Evolutionary conservation across 768 basidiomycete species (phyloP).

Genomic region (Boletus rubroflammeus): DNA sequence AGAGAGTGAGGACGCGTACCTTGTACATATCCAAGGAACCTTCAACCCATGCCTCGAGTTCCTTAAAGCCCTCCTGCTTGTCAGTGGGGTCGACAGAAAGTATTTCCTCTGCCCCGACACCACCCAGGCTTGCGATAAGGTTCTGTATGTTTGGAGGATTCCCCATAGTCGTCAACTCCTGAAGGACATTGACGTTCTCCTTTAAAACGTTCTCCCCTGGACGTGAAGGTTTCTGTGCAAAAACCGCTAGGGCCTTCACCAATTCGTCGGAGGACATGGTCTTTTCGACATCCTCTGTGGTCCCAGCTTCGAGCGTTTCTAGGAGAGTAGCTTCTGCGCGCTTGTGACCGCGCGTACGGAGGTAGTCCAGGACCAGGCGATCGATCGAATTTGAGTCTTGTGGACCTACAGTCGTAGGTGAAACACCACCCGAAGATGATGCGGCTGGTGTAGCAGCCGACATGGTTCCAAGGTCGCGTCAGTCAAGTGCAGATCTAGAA

Average conservation of each 20-base stretch:
- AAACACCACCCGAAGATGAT: conserved; percentile 33
- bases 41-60: conserved; percentile 85
- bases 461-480: conserved; percentile 16
- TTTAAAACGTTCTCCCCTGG: conserved; percentile 71
- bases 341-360: conserved; percentile 45
- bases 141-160: conserved; percentile 72
- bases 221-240: conserved; percentile 62
- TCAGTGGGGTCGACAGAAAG: conserved; percentile 79
- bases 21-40: conserved; percentile 90
- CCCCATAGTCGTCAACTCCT: conserved; percentile 65
- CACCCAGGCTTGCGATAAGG: conserved; percentile 72
- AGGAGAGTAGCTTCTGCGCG: conserved; percentile 41
- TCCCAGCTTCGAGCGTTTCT: conserved; percentile 35
- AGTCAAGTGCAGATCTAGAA: neutral
- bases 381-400: conserved; percentile 36
- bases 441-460: conserved; percentile 32
- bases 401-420: conserved; percentile 26
- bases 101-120: conserved; percentile 78
- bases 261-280: conserved; percentile 48
- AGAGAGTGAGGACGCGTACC: conserved; percentile 40
- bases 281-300: conserved; percentile 36
- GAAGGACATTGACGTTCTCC: conserved; percentile 60
- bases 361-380: conserved; percentile 45
- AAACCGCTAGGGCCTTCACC: conserved; percentile 58
- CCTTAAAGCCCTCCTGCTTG: conserved; percentile 80